Base-by-base conservation (phyloP, 805 yeast genomes). In the Wickerhamiella vanderwaltii region DNA sequence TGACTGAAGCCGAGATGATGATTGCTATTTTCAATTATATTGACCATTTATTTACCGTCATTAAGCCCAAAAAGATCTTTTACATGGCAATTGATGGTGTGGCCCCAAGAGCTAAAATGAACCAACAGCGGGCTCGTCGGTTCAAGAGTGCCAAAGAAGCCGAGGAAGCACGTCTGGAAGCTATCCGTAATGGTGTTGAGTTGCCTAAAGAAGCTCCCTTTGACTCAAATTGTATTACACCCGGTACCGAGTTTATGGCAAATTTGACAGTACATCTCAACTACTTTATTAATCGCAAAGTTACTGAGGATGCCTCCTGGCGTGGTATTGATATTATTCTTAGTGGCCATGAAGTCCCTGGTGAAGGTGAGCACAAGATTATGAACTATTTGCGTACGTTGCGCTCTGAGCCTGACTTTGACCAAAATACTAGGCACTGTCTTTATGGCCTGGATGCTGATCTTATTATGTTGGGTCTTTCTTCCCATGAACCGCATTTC, bases 81-180 rank as follows among this genome's bases (percentile, higher is more conserved):
- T 87, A 80, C 58, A 86, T 88, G 95, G 97, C 98, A 3, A 83
- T 88, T 53, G 98, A 88, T 64, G 98, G 98, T 58, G 97, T 88
- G 39, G 98, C 98, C 0, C 98, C 98, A 31, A 69, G 98, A 59
- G 98, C 98, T 9, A 88, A 88, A 58, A 87, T 88, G 95, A 88
- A 88, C 59, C 97, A 88, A 62, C 98, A 88, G 62, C 75, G 98
- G 63, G 77, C 95, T 0, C 77, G 98, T 68, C 76, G 98, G 64
- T 88, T 88, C 61, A 71, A 95, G 61, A 77, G 95, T 23, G 97
- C 95, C 1, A 71, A 77, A 53, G 97, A 88, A 56, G 95, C 95
- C 1, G 94, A 88, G 57, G 75, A 75, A 50, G 77, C 77, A 39
- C 57, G 81, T 56, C 69, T 71, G 45, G 79, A 82, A 57, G 95